Evolutionary conservation across 2,329 filamentous ascomycete genomes (phyloP).

Genomic region (Ophiostoma tasmaniense): DNA sequence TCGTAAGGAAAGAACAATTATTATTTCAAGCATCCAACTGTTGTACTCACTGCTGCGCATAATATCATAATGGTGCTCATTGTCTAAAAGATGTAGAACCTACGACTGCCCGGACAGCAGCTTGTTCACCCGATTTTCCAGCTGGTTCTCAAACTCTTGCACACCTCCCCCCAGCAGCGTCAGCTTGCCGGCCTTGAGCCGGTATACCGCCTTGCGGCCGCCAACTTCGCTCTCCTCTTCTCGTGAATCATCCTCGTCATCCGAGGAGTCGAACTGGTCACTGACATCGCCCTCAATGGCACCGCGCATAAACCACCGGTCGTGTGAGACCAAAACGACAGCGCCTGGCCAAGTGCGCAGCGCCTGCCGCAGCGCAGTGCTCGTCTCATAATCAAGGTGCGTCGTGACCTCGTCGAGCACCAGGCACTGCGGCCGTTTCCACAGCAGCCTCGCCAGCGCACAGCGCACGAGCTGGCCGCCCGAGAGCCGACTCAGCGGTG

Average conservation of each 20-base stretch:
- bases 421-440: constrained; percentile 60
- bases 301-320: constrained; percentile 69
- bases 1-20: no score
- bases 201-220: background rate
- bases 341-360: constrained; percentile 64
- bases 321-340: constrained; percentile 45
- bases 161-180: background rate
- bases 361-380: constrained; percentile 60
- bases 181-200: background rate
- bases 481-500: constrained; percentile 63
- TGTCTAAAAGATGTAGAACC: background rate
- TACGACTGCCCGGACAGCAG: background rate
- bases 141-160: background rate
- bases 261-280: background rate
- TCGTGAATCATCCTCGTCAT: background rate
- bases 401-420: constrained; percentile 77
- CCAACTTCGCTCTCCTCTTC: background rate
- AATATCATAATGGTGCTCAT: no score
- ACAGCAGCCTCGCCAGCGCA: constrained; percentile 47
- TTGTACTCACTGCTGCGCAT: no score
- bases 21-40: no score
- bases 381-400: constrained; percentile 75
- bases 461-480: constrained; percentile 66
- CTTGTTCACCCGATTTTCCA: background rate
- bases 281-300: constrained; percentile 55